phyloP scores from a whole-genome alignment of 1,139 yeast species.

The Candida glucosophila region DNA sequence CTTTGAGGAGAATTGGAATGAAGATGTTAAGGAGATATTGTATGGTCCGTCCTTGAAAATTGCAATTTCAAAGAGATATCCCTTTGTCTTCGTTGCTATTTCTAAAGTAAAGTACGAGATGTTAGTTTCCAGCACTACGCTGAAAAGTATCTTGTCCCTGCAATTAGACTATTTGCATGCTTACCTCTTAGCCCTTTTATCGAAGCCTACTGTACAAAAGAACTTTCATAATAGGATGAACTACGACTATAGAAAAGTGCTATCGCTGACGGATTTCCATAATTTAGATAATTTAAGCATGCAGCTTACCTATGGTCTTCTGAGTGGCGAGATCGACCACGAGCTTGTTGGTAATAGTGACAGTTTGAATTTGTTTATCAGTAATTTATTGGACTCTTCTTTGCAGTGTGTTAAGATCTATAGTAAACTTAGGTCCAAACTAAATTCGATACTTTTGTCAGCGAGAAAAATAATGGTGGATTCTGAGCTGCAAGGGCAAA shows the following conservation, averaged over 20 bases:
- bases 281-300: constrained; percentile 57
- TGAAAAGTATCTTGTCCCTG: constrained; percentile 34
- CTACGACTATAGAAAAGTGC: constrained; percentile 69
- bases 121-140: constrained; percentile 12
- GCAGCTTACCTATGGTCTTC: constrained; percentile 35
- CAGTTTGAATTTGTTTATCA: constrained; percentile 19
- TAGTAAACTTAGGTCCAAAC: constrained; percentile 24
- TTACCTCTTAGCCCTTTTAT: constrained; percentile 71
- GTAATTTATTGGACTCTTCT: constrained; percentile 20
- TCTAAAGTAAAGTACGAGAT: constrained; percentile 39
- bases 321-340: constrained; percentile 3
- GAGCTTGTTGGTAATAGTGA: constrained; percentile 2
- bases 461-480: constrained; percentile 14
- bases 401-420: constrained; percentile 25
- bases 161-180: constrained; percentile 73
- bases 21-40: constrained; percentile 19
- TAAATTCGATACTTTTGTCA: constrained; percentile 20
- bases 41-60: constrained; percentile 37
- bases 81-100: constrained; percentile 68
- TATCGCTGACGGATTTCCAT: constrained; percentile 61
- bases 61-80: constrained; percentile 55
- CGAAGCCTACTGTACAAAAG: constrained; percentile 63
- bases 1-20: constrained; percentile 37
- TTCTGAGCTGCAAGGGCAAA: constrained; percentile 1
- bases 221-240: constrained; percentile 67